These are phyloP conservation scores for Trichoderma endophyticum DNA, from an alignment of 2,329 filamentous ascomycete species.

Conservation along the genomic window DNA sequence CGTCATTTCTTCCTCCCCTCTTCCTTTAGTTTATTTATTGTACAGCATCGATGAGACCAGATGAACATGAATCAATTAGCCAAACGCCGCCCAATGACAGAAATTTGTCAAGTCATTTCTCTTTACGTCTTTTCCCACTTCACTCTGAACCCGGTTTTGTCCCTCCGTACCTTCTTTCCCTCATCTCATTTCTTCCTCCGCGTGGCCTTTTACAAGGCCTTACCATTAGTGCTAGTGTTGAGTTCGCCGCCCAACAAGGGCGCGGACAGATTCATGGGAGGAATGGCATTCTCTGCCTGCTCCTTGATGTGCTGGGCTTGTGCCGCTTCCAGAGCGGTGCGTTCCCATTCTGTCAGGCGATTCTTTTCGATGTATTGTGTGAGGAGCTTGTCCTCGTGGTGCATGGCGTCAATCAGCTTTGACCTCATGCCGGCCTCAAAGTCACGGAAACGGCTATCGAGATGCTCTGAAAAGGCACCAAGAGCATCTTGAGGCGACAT, in stretches of 20 bases:
- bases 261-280: background rate
- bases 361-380: slow-evolving; percentile 63
- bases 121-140: slow-evolving; percentile 8
- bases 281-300: slow-evolving; percentile 24
- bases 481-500: slow-evolving; percentile 52
- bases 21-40: background rate
- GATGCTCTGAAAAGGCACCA: slow-evolving; percentile 58
- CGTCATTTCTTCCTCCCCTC: background rate
- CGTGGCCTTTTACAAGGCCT: background rate
- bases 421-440: slow-evolving; percentile 63
- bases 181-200: background rate
- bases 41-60: slow-evolving; percentile 18
- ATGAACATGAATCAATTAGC: slow-evolving; percentile 1
- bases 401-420: slow-evolving; percentile 68
- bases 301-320: slow-evolving; percentile 35
- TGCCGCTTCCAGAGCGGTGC: slow-evolving; percentile 38
- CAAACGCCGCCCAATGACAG: slow-evolving; percentile 22
- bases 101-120: slow-evolving; percentile 14
- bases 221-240: slow-evolving; percentile 6
- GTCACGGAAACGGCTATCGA: slow-evolving; percentile 58
- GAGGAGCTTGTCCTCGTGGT: slow-evolving; percentile 67
- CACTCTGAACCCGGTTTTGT: background rate
- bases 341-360: slow-evolving; percentile 66
- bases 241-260: background rate
- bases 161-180: background rate